phyloP scores from a whole-genome alignment of 2,329 filamentous ascomycete species.

The Pezizomycotina sp. region DNA sequence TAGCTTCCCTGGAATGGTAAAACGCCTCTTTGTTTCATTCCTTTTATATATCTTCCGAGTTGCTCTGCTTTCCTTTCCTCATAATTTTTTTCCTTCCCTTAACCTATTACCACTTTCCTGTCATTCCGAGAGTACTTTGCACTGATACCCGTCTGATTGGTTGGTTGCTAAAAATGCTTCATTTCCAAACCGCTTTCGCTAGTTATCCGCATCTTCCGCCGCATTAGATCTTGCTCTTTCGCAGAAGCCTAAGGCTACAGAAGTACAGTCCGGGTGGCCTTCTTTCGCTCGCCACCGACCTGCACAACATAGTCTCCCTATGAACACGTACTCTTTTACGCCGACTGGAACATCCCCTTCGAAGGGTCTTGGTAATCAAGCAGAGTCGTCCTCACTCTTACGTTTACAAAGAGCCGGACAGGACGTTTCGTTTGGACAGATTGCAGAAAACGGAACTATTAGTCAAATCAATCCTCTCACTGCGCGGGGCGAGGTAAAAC shows the following conservation, averaged over 20 bases:
- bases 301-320: constrained; percentile 42
- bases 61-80: background rate
- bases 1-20: constrained; percentile 38
- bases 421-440: constrained; percentile 19
- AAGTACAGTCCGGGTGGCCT: constrained; percentile 38
- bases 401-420: constrained; percentile 18
- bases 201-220: constrained; percentile 67
- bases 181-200: constrained; percentile 32
- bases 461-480: constrained; percentile 12
- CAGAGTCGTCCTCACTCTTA: constrained; percentile 22
- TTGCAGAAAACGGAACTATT: background rate
- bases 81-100: background rate
- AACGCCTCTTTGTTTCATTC: constrained; percentile 23
- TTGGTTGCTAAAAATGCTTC: constrained; percentile 8
- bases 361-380: constrained; percentile 22
- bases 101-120: background rate
- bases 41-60: background rate
- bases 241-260: constrained; percentile 47
- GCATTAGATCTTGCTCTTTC: constrained; percentile 64
- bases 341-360: constrained; percentile 25
- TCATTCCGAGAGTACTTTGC: constrained; percentile 10
- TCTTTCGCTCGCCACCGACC: constrained; percentile 53
- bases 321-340: constrained; percentile 32
- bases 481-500: constrained; percentile 21
- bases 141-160: constrained; percentile 8